Conservation (phyloP, 2,329 filamentous ascomycete genomes). For the Exophiala spinifera region DNA sequence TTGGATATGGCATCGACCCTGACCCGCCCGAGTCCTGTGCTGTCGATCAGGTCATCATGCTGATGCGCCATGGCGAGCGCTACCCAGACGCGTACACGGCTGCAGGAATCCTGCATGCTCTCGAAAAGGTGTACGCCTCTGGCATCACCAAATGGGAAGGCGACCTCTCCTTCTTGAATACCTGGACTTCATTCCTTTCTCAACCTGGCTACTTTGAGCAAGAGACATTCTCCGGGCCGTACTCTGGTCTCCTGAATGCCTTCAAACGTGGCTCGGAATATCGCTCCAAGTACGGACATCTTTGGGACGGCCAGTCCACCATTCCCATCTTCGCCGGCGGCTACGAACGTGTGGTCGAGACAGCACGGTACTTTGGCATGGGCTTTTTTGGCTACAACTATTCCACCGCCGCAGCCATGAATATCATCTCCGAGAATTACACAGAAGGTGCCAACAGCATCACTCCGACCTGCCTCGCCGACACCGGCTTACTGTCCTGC, state of each 20-base stretch:
- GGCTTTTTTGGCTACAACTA: conserved; percentile 14
- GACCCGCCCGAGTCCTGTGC: conserved; percentile 83
- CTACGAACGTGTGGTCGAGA: conserved; percentile 10
- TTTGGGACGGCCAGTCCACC: conserved; percentile 5
- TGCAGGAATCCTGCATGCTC: conserved; percentile 79
- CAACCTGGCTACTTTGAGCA: conserved; percentile 4
- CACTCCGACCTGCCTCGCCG: conserved; percentile 5
- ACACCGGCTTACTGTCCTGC: conserved; percentile 5
- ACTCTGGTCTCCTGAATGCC: conserved; percentile 6
- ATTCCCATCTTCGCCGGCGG: conserved; percentile 8
- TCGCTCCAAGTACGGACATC: conserved; percentile 3
- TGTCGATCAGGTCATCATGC: conserved; percentile 11
- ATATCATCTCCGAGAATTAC: conserved; percentile 8
- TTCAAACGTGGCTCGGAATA: conserved; percentile 6
- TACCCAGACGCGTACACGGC: conserved; percentile 95
- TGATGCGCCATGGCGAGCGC: conserved; percentile 73
- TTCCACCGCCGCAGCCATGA: conserved; percentile 11
- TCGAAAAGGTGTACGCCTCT: conserved; percentile 93
- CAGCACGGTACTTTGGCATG: conserved; percentile 9
- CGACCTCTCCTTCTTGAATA: conserved; percentile 6
- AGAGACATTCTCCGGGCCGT: conserved; percentile 7
- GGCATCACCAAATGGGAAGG: conserved; percentile 50
- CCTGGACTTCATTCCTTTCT: conserved; percentile 4
- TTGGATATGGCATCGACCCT: conserved; percentile 59
- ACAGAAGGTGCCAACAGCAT: conserved; percentile 7